Conservation (phyloP, 2,329 filamentous ascomycete genomes). For the Iodosphaeria phyllophila region DNA sequence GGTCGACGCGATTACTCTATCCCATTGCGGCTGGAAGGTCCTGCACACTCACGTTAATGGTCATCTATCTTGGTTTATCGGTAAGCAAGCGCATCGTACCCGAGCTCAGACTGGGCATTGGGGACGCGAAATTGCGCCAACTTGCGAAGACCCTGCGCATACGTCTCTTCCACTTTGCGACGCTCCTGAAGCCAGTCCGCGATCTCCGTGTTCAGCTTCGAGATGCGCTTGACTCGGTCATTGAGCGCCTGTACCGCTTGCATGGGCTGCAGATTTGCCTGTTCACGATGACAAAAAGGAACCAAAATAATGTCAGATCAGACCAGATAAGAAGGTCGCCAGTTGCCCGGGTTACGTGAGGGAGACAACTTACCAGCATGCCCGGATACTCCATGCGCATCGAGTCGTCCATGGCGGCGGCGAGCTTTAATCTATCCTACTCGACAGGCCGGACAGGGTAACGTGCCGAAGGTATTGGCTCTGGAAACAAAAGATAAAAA, state of each 20-base stretch:
- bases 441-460: too few relatives aligned
- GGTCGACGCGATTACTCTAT: slow-evolving; percentile 63
- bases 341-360: neutral
- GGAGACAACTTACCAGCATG: slow-evolving; percentile 59
- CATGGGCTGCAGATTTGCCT: slow-evolving; percentile 65
- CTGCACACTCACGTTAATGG: slow-evolving; percentile 35
- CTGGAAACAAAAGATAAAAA: too few relatives aligned
- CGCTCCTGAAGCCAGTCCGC: slow-evolving; percentile 98
- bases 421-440: too few relatives aligned
- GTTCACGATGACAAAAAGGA: slow-evolving; percentile 1
- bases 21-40: slow-evolving; percentile 81
- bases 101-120: slow-evolving; percentile 63
- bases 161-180: slow-evolving; percentile 76
- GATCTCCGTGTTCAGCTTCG: slow-evolving; percentile 72
- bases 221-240: slow-evolving; percentile 76
- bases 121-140: slow-evolving; percentile 57
- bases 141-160: slow-evolving; percentile 66
- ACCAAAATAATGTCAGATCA: too few relatives aligned
- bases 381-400: slow-evolving; percentile 81
- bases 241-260: slow-evolving; percentile 69
- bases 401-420: slow-evolving; percentile 47
- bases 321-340: neutral
- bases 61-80: slow-evolving; percentile 5
- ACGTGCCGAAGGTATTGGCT: too few relatives aligned
- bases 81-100: slow-evolving; percentile 36